A percentile compares a stretch with the other conserved stretches of the same genome.
These are phyloP conservation scores for Cladosporium sp. DNA, from an alignment of 2,329 filamentous ascomycete species.

Conservation along the genomic window DNA sequence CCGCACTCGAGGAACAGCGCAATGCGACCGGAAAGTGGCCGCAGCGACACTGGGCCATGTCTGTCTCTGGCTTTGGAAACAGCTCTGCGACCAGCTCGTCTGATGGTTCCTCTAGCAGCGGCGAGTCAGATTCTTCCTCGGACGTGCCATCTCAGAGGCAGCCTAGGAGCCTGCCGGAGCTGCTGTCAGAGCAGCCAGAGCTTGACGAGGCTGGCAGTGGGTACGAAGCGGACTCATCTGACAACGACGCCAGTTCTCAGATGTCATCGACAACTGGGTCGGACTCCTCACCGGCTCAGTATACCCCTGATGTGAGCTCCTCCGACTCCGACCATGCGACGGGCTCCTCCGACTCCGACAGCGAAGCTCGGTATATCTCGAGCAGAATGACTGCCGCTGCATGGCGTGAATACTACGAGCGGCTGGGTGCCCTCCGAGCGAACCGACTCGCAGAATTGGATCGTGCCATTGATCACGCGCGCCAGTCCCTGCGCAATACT, in stretches of 20 bases:
- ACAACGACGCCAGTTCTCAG: not conserved
- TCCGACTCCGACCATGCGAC: not conserved
- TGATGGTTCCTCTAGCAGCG: not conserved
- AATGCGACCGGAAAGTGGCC: too few species aligned
- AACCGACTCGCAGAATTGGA: not conserved
- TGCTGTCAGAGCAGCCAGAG: not conserved
- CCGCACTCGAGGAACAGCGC: too few species aligned
- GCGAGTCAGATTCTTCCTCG: not conserved
- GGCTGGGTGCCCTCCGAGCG: too few species aligned
- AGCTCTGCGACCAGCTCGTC: not conserved
- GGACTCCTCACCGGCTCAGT: not conserved
- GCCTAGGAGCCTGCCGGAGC: not conserved
- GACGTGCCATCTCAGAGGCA: not conserved
- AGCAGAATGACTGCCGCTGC: not conserved
- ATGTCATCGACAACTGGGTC: not conserved
- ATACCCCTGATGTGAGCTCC: not conserved
- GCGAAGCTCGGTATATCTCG: not conserved
- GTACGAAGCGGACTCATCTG: not conserved
- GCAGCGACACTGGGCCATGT: not conserved
- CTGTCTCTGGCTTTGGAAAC: not conserved
- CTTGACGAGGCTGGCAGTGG: not conserved
- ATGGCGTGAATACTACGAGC: not conserved
- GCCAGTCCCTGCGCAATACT: not conserved
- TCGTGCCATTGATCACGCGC: not conserved
- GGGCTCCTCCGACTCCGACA: not conserved